Evolutionary conservation across 2,329 filamentous ascomycete species (phyloP), one percentile per base, ranked within the genome.

Genomic region (Cordyceps pruinosa): DNA sequence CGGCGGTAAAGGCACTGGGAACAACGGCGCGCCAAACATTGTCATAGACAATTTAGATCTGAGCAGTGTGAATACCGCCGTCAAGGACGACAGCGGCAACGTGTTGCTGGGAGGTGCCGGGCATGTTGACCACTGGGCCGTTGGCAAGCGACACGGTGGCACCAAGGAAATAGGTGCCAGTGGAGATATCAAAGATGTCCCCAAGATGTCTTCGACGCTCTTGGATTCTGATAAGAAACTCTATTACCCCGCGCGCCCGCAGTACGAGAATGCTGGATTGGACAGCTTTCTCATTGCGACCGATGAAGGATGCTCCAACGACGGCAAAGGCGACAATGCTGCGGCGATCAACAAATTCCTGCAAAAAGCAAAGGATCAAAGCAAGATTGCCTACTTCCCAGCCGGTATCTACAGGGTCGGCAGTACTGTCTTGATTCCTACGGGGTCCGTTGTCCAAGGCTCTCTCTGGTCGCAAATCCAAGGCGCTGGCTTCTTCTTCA

Each of bases 401-500:
- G 65, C 63, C 1, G 66, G 66, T 3, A 59, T 68, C 23, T 70
- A 70, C 39, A 23, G 7, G 7, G 1, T 61, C 68, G 7, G 50
- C 28, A 0, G 21, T 49, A 69, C 66, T 0, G 62, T 83, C 30
- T 68, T 72, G 12, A 72, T 85, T 9, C 81, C 81, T 0, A 80
- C 79, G 64, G 78, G 84, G 53, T 82, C 87, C 67, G 81, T 80
- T 9, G 12, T 53, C 7, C 23, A 41, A 17, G 50, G 50, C 21
- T 25, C 37, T 0, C 80, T 79, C 64, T 79, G 84, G 56, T 82
- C 86, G 67, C 82, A 80, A 66, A 86, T 89, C 60, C 80, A 80
- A n/a, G 87, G 87, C 60, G 83, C 88, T 63, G 79, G 86, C 61
- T 90, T 65, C 17, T 77, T 78, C 58, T 90, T 89, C 70, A 68